phyloP scores from a whole-genome alignment of 1,284 basidiomycete genomes.

The Heterobasidion irregulare region DNA sequence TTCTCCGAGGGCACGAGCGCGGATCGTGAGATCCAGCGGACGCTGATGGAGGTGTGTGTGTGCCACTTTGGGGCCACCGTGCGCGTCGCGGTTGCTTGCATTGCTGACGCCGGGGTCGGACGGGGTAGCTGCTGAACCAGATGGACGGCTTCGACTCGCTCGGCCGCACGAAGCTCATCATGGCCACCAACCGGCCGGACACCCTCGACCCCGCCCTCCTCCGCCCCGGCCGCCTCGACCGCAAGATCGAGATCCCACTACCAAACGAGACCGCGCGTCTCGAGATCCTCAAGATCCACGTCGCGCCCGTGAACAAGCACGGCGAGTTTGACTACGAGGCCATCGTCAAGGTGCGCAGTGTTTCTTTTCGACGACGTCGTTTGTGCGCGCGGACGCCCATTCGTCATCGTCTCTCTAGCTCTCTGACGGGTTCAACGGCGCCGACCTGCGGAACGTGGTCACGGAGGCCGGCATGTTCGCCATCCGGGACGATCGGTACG shows the following conservation, averaged over 20 bases:
- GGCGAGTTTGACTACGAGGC: constrained; percentile 96
- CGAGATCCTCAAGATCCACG: constrained; percentile 98
- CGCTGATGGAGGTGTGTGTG: constrained; percentile 95
- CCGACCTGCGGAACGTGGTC: constrained; percentile 93
- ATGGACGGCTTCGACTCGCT: constrained; percentile 99
- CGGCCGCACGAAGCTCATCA: constrained; percentile 95
- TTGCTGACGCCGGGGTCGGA: neutral
- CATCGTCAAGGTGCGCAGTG: constrained; percentile 75
- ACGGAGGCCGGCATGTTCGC: constrained; percentile 99
- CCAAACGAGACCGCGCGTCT: constrained; percentile 95
- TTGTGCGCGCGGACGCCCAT: neutral
- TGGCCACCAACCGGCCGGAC: constrained; percentile 96
- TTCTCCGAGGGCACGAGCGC: constrained; percentile 99
- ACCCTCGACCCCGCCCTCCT: constrained; percentile 96
- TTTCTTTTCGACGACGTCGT: neutral
- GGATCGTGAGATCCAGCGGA: constrained; percentile 98
- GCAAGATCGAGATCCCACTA: constrained; percentile 97
- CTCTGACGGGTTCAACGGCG: constrained; percentile 91
- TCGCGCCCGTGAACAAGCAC: constrained; percentile 89
- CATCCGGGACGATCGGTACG: constrained; percentile 87
- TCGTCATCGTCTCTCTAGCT: constrained; percentile 34
- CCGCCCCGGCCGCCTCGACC: constrained; percentile 91
- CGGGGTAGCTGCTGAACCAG: constrained; percentile 82
- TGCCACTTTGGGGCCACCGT: constrained; percentile 4
- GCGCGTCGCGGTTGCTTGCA: neutral